Evolutionary conservation across 2,329 filamentous ascomycete species (phyloP).

Genomic region (Sclerotinia borealis): DNA sequence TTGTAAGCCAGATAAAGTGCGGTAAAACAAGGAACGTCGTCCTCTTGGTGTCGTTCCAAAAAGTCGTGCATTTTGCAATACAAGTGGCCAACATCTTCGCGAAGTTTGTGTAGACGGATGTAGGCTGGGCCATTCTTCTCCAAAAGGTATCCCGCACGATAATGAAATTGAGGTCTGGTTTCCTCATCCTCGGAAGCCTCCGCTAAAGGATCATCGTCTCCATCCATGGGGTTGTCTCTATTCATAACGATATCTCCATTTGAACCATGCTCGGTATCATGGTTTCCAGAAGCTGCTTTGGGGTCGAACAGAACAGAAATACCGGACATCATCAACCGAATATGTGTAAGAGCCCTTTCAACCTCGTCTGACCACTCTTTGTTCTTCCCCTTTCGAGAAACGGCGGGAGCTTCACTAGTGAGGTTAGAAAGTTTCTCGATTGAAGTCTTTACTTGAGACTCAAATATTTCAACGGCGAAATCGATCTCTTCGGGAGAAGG

Average conservation of each 20-base stretch:
- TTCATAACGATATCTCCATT: conserved; percentile 41
- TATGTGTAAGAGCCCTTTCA: conserved; percentile 77
- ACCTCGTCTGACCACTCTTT: conserved; percentile 99
- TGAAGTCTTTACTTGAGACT: conserved; percentile 73
- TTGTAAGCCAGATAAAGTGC: conserved; percentile 86
- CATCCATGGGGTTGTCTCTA: conserved; percentile 46
- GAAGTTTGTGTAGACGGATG: conserved; percentile 69
- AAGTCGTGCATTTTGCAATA: conserved; percentile 82
- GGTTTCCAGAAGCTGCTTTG: conserved; percentile 56
- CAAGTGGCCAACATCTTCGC: conserved; percentile 72
- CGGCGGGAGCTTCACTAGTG: conserved; percentile 72
- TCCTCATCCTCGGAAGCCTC: conserved; percentile 72
- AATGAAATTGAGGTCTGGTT: conserved; percentile 78
- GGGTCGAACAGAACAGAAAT: conserved; percentile 87
- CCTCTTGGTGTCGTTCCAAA: conserved; percentile 76
- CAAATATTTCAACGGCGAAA: conserved; percentile 85
- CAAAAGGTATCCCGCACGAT: conserved; percentile 81
- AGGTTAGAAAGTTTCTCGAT: conserved; percentile 68
- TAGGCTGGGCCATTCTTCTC: conserved; percentile 60
- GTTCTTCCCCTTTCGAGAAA: conserved; percentile 89
- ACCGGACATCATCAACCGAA: conserved; percentile 84
- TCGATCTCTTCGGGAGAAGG: conserved; percentile 73
- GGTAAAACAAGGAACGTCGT: conserved; percentile 94
- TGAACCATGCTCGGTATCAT: conserved; percentile 39
- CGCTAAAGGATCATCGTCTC: conserved; percentile 50